Evolutionary conservation across 1,284 basidiomycete species (phyloP).

Genomic region (Moesziomyces globuligerus): DNA sequence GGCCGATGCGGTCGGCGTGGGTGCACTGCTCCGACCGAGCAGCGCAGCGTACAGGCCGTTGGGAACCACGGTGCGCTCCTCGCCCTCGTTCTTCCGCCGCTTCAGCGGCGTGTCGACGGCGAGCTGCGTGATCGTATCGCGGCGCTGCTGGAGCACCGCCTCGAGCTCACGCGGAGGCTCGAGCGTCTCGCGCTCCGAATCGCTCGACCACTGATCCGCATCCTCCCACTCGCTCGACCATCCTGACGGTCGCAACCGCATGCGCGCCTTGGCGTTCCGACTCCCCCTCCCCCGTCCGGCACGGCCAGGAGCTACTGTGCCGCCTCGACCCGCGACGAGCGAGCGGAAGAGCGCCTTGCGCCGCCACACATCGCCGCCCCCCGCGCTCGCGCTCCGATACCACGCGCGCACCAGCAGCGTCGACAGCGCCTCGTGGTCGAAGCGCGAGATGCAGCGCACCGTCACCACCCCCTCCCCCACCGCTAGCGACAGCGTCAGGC

Average conservation of each 20-base stretch:
- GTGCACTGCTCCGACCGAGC: constrained; percentile 4
- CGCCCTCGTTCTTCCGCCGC: constrained; percentile 5
- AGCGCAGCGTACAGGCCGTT: constrained; percentile 27
- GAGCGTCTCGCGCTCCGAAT: constrained; percentile 42
- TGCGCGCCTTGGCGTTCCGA: constrained; percentile 44
- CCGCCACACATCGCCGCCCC: constrained; percentile 34
- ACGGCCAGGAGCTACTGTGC: constrained; percentile 43
- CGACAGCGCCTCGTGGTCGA: constrained; percentile 46
- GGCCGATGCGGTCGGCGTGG: background rate
- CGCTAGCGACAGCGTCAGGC: constrained; percentile 23
- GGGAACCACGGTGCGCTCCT: constrained; percentile 8
- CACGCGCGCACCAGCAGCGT: constrained; percentile 37
- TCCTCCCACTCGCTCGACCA: constrained; percentile 52
- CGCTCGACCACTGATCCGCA: constrained; percentile 56
- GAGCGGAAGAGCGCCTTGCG: constrained; percentile 43
- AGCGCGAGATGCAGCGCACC: constrained; percentile 39
- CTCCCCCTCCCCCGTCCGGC: constrained; percentile 17
- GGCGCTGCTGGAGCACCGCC: constrained; percentile 4
- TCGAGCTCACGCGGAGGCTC: constrained; percentile 17
- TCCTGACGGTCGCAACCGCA: constrained; percentile 42
- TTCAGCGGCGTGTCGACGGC: constrained; percentile 5
- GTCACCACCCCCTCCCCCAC: constrained; percentile 16
- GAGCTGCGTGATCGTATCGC: constrained; percentile 25
- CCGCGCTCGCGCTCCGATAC: constrained; percentile 8
- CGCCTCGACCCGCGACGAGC: constrained; percentile 53